These are phyloP conservation scores for Leucoagaricus sp. DNA, from an alignment of 1,284 basidiomycete species.

Conservation along the genomic window DNA sequence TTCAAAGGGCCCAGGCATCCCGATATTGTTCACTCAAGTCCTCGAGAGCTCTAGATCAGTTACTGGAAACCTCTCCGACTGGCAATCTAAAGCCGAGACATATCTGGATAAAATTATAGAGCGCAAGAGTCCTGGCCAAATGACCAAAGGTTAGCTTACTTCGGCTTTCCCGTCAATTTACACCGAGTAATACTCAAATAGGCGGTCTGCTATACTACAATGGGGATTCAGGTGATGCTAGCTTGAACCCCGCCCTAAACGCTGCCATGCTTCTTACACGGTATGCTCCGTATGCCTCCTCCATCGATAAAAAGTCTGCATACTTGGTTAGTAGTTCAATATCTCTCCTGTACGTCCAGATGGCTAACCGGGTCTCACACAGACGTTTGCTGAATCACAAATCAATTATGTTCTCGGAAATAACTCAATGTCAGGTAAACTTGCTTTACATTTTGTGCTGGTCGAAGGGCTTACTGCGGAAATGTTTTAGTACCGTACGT, in stretches of 20 bases:
- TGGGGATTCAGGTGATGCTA: slow-evolving; percentile 78
- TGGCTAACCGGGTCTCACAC: neutral
- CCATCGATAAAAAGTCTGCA: slow-evolving; percentile 50
- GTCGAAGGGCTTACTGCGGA: slow-evolving; percentile 14
- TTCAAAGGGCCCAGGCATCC: slow-evolving; percentile 73
- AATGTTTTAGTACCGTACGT: slow-evolving; percentile 62
- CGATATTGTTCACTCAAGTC: slow-evolving; percentile 74
- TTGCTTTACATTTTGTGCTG: neutral
- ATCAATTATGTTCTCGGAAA: slow-evolving; percentile 83
- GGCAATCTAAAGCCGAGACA: slow-evolving; percentile 71
- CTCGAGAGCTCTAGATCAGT: slow-evolving; percentile 50
- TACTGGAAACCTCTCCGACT: slow-evolving; percentile 58
- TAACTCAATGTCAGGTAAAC: slow-evolving; percentile 80
- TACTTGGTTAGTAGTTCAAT: slow-evolving; percentile 54
- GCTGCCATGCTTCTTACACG: slow-evolving; percentile 79
- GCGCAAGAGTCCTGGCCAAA: slow-evolving; percentile 50
- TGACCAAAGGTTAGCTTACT: slow-evolving; percentile 33
- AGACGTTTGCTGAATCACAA: slow-evolving; percentile 76
- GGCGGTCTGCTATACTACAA: slow-evolving; percentile 81
- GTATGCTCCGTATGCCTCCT: slow-evolving; percentile 76
- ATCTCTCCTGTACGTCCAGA: neutral
- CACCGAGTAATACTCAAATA: slow-evolving; percentile 25
- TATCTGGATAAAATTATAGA: slow-evolving; percentile 79
- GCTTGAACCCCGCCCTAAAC: slow-evolving; percentile 86
- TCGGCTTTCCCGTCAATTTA: neutral